phyloP scores from a whole-genome alignment of 805 yeast species.

The Teunomyces pallodes region DNA sequence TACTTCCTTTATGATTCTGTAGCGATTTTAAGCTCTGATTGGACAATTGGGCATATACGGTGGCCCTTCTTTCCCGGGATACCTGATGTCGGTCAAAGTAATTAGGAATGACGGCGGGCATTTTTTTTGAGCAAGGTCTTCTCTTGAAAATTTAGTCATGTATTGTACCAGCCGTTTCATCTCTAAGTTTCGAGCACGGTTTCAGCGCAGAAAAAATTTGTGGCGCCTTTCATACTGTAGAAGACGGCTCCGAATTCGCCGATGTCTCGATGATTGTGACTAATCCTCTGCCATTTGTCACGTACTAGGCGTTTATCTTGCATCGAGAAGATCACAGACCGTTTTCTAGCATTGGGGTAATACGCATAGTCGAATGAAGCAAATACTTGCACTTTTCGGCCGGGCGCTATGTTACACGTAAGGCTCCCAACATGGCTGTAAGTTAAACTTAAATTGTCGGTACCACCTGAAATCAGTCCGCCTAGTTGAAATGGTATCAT shows the following conservation, averaged over 20 bases:
- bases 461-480: conserved; percentile 5
- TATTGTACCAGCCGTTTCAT: background rate
- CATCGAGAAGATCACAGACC: conserved; percentile 8
- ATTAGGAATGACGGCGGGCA: no score
- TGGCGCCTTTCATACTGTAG: conserved; percentile 11
- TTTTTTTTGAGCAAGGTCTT: background rate
- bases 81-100: no score
- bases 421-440: conserved; percentile 14
- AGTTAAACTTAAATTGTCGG: conserved; percentile 10
- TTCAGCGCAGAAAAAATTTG: conserved; percentile 16
- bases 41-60: no score
- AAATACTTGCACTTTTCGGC: conserved; percentile 18
- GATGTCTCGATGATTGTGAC: conserved; percentile 4
- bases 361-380: conserved; percentile 10
- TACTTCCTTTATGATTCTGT: no score
- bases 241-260: conserved; percentile 14
- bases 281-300: background rate
- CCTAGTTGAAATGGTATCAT: background rate
- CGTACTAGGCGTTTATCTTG: background rate
- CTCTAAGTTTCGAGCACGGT: background rate
- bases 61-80: no score
- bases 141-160: background rate
- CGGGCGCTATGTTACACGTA: conserved; percentile 15
- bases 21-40: no score
- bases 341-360: conserved; percentile 15